phyloP scores from a whole-genome alignment of 75 land plant species.

The Selaginella moellendorffii region DNA sequence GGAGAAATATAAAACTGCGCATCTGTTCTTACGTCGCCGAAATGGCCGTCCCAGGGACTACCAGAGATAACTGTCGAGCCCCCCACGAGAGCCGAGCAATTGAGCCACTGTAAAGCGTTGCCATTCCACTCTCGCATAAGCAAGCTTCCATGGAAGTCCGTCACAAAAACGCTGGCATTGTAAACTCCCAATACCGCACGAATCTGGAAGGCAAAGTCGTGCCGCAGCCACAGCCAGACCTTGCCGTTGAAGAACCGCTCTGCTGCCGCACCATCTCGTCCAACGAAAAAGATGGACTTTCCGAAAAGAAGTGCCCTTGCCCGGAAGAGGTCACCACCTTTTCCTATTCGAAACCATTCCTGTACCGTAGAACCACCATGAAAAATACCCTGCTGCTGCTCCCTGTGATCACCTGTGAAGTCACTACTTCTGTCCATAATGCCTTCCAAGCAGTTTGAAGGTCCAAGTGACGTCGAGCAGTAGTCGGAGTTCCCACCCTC shows the following conservation, averaged over 20 bases:
- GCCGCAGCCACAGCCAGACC: constrained; percentile 42
- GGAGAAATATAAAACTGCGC: constrained; percentile 47
- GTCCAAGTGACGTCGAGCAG: constrained; percentile 51
- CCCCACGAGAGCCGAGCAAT: constrained; percentile 54
- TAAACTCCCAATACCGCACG: constrained; percentile 49
- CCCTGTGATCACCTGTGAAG: too few relatives aligned
- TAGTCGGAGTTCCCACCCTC: constrained; percentile 90
- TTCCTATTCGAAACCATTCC: too few relatives aligned
- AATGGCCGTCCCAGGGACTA: constrained; percentile 52
- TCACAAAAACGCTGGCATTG: constrained; percentile 53
- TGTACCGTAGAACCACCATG: too few relatives aligned
- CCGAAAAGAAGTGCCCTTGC: constrained; percentile 46
- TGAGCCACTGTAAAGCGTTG: constrained; percentile 42
- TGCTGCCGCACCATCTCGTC: constrained; percentile 35
- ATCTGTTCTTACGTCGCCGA: constrained; percentile 32
- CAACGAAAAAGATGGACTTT: constrained; percentile 47
- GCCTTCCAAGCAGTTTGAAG: constrained; percentile 52
- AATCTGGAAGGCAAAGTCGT: neutral
- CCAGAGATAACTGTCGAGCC: constrained; percentile 43
- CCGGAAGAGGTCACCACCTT: constrained; percentile 23
- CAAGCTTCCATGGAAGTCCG: constrained; percentile 39
- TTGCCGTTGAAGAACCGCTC: constrained; percentile 39
- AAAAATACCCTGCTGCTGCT: too few relatives aligned
- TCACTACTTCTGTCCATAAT: constrained; percentile 20
- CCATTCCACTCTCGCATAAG: constrained; percentile 49